Evolutionary conservation across 495 filamentous ascomycete species (phyloP).

Genomic region (Aspergillus nidulans): DNA sequence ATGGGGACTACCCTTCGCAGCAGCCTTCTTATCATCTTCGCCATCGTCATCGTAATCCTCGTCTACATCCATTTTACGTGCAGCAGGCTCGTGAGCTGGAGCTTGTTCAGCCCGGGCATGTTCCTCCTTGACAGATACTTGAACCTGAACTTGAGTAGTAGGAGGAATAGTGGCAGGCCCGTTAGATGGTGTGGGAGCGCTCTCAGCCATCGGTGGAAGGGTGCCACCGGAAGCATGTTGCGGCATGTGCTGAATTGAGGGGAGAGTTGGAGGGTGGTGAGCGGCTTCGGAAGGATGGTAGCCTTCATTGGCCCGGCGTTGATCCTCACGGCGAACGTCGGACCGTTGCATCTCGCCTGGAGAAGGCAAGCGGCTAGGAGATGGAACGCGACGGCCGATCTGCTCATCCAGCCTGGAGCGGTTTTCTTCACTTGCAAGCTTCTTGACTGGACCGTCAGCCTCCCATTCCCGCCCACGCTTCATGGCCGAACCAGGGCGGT

Average conservation of each 20-base stretch:
- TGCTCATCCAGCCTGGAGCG: slow-evolving; percentile 83
- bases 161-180: slow-evolving; percentile 53
- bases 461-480: slow-evolving; percentile 93
- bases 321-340: slow-evolving; percentile 65
- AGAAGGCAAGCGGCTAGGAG: slow-evolving; percentile 52
- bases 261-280: slow-evolving; percentile 73
- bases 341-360: slow-evolving; percentile 70
- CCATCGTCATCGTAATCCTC: slow-evolving; percentile 91
- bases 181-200: slow-evolving; percentile 54
- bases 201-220: slow-evolving; percentile 53
- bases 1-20: slow-evolving; percentile 39
- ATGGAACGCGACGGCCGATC: slow-evolving; percentile 68
- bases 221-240: slow-evolving; percentile 46
- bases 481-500: slow-evolving; percentile 71
- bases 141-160: slow-evolving; percentile 36
- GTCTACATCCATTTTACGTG: slow-evolving; percentile 93
- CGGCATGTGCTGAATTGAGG: slow-evolving; percentile 69
- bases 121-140: slow-evolving; percentile 43
- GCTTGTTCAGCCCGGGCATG: slow-evolving; percentile 49
- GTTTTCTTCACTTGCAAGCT: slow-evolving; percentile 81
- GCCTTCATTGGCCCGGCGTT: slow-evolving; percentile 64
- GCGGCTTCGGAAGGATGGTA: slow-evolving; percentile 90
- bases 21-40: slow-evolving; percentile 71
- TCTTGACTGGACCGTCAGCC: slow-evolving; percentile 67
- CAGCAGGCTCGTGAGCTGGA: slow-evolving; percentile 71